These are phyloP conservation scores for Alternaria sp. DNA, from an alignment of 2,329 filamentous ascomycete genomes.

Conservation along the genomic window DNA sequence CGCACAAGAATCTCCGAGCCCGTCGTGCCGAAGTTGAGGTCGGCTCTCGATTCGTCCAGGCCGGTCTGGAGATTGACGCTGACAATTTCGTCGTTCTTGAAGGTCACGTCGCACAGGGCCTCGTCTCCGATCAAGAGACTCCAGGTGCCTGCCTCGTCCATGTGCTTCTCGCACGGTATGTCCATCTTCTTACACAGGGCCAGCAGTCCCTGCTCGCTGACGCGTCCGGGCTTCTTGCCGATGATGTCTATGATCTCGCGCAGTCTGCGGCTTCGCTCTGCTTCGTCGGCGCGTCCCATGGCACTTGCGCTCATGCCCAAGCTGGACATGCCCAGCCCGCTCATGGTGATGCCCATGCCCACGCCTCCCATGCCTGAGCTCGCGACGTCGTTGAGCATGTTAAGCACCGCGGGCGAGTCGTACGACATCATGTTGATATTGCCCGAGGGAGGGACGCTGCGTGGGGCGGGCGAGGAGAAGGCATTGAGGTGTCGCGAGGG, in stretches of 20 bases:
- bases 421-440: conserved; percentile 47
- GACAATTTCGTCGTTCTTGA: conserved; percentile 52
- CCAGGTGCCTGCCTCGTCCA: conserved; percentile 37
- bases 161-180: conserved; percentile 56
- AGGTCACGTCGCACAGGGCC: conserved; percentile 36
- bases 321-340: conserved; percentile 51
- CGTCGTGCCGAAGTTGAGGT: conserved; percentile 50
- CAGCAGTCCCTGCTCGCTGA: conserved; percentile 78
- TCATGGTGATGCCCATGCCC: conserved; percentile 47
- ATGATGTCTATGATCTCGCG: conserved; percentile 71
- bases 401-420: conserved; percentile 53
- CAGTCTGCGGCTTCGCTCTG: conserved; percentile 59
- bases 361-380: conserved; percentile 46
- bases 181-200: conserved; percentile 71
- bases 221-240: conserved; percentile 69
- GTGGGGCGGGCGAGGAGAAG: conserved; percentile 52
- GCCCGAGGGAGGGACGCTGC: conserved; percentile 50
- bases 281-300: conserved; percentile 57
- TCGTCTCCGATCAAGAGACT: conserved; percentile 46
- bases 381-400: conserved; percentile 46
- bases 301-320: conserved; percentile 47
- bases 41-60: conserved; percentile 64
- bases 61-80: conserved; percentile 69
- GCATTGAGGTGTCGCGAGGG: conserved; percentile 45
- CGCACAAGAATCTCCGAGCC: conserved; percentile 70